These are phyloP conservation scores for Musa balbisiana DNA, from an alignment of 202 grass and related monocot genomes.

Conservation along the genomic window DNA sequence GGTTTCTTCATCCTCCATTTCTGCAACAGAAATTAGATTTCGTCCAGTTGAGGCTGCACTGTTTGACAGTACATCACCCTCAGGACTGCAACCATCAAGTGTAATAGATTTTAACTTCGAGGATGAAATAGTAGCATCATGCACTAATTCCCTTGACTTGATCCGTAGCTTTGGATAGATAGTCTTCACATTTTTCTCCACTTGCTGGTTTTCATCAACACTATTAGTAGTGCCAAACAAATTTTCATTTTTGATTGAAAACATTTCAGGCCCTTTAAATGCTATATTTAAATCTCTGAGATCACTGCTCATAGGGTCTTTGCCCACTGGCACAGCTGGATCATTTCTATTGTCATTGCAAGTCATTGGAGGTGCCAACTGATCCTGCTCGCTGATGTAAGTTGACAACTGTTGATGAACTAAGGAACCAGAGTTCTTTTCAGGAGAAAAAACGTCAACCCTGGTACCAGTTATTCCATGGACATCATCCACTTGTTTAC, in stretches of 20 bases:
- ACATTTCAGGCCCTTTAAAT: conserved; percentile 16
- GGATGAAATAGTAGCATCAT: conserved; percentile 23
- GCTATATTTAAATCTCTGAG: conserved; percentile 3
- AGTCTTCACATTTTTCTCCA: conserved; percentile 32
- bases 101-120: conserved; percentile 34
- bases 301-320: conserved; percentile 17
- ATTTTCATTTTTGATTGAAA: conserved; percentile 15
- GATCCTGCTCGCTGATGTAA: conserved; percentile 8
- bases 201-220: conserved; percentile 19
- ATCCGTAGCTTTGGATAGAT: conserved; percentile 50
- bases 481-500: conserved; percentile 23
- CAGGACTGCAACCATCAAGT: conserved; percentile 20
- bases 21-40: conserved; percentile 24
- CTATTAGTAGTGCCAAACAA: conserved; percentile 26
- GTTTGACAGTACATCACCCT: conserved; percentile 7
- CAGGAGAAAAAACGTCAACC: not conserved
- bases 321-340: not conserved
- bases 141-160: conserved; percentile 45
- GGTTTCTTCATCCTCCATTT: conserved; percentile 38
- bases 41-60: conserved; percentile 12
- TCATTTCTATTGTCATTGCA: conserved; percentile 7
- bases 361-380: not conserved
- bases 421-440: not conserved
- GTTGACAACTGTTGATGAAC: not conserved
- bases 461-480: conserved; percentile 5